These are phyloP conservation scores for Botryotinia globosa DNA, from an alignment of 2,329 filamentous ascomycete species.

Conservation along the genomic window DNA sequence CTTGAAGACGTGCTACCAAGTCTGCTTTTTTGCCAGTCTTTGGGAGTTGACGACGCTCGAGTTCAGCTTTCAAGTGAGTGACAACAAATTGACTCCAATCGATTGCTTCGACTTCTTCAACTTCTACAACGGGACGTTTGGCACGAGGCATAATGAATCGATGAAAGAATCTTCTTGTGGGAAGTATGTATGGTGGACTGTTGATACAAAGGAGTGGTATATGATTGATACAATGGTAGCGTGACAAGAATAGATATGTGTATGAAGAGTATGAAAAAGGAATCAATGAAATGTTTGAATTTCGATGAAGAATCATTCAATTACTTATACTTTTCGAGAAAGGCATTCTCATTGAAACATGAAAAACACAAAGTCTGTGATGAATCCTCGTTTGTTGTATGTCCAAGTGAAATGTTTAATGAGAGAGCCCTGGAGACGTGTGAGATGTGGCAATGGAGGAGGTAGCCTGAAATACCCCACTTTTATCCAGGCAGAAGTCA, in stretches of 20 bases:
- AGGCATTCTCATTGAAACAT: neutral
- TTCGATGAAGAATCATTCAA: neutral
- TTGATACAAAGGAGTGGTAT: neutral
- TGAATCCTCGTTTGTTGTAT: neutral
- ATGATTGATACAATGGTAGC: neutral
- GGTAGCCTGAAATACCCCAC: slow-evolving; percentile 1
- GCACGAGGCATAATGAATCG: slow-evolving; percentile 10
- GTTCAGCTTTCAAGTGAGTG: slow-evolving; percentile 68
- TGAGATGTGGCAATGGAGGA: neutral
- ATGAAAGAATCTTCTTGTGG: neutral
- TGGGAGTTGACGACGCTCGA: slow-evolving; percentile 64
- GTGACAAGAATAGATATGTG: neutral
- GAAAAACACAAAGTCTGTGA: neutral
- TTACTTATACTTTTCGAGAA: slow-evolving; percentile 11
- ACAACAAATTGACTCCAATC: slow-evolving; percentile 61
- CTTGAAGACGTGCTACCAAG: slow-evolving; percentile 61
- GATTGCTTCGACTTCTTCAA: slow-evolving; percentile 5
- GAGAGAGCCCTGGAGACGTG: neutral
- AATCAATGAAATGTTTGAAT: neutral
- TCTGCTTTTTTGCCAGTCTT: slow-evolving; percentile 67
- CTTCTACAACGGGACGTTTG: slow-evolving; percentile 6
- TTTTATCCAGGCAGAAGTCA: slow-evolving; percentile 18
- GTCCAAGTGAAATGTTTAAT: neutral
- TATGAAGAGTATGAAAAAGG: neutral
- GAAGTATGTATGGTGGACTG: neutral